A percentile compares a stretch with the other conserved stretches of the same genome.
phyloP scores from a whole-genome alignment of 2,329 filamentous ascomycete genomes.

The Hymenoscyphus fraxineus region DNA sequence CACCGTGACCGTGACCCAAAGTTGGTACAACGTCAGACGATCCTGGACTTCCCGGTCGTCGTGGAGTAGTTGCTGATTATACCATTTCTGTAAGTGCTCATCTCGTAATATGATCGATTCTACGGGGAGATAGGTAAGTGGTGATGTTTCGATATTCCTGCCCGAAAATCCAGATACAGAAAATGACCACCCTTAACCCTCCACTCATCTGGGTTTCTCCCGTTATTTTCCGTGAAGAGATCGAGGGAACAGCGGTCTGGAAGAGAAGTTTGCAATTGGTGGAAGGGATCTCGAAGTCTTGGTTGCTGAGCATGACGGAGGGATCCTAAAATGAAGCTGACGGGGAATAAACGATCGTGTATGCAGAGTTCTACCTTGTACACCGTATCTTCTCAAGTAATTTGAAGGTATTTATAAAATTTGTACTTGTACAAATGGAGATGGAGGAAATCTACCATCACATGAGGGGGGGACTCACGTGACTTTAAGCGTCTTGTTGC shows the following conservation, averaged over 20 bases:
- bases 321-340: slow-evolving; percentile 1
- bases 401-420: neutral
- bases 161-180: neutral
- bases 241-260: neutral
- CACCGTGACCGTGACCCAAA: neutral
- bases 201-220: neutral
- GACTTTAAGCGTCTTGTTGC: neutral
- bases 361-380: neutral
- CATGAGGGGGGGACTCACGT: neutral
- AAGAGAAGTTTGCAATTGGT: slow-evolving; percentile 1
- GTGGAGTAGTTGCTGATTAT: neutral
- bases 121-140: neutral
- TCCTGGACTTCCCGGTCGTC: neutral
- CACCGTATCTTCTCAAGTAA: neutral
- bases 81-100: neutral
- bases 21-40: neutral
- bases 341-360: neutral
- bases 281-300: neutral
- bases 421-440: neutral
- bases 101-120: neutral
- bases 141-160: neutral
- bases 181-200: neutral
- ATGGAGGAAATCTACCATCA: neutral
- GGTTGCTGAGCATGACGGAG: neutral
- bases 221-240: neutral